Conservation (phyloP, 768 basidiomycete genomes). For the Asterophora parasitica region DNA sequence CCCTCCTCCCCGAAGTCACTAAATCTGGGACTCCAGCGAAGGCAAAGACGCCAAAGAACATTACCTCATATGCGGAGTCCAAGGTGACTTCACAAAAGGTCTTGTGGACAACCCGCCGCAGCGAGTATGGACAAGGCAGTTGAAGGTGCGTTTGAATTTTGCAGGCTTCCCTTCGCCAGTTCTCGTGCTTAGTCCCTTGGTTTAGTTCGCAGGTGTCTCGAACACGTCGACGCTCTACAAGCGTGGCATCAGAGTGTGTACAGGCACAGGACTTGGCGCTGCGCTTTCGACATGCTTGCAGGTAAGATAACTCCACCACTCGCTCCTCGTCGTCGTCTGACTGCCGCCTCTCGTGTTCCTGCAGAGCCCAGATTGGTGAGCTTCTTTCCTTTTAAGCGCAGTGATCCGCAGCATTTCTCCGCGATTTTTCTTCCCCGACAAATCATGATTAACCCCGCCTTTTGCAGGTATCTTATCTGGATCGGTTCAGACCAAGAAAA, state of each 20-base stretch:
- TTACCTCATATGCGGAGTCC: conserved; percentile 81
- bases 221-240: conserved; percentile 75
- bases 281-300: conserved; percentile 78
- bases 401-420: conserved; percentile 16
- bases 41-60: conserved; percentile 69
- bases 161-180: neutral
- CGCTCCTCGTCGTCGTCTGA: neutral
- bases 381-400: neutral
- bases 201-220: conserved; percentile 74
- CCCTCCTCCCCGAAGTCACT: conserved; percentile 4
- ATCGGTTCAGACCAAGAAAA: conserved; percentile 83
- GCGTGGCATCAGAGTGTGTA: conserved; percentile 80
- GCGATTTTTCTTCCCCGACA: conserved; percentile 1
- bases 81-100: conserved; percentile 75
- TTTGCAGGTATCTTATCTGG: conserved; percentile 72
- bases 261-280: conserved; percentile 80
- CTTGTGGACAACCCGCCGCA: conserved; percentile 71
- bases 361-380: conserved; percentile 47
- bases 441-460: conserved; percentile 3
- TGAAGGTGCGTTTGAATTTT: conserved; percentile 61
- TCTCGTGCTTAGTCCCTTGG: neutral
- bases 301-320: conserved; percentile 36
- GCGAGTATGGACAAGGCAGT: conserved; percentile 72
- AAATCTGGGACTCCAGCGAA: conserved; percentile 40
- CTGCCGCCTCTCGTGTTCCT: conserved; percentile 10